These are phyloP conservation scores for Lipomyces orientalis DNA, from an alignment of 805 yeast species.

Conservation along the genomic window DNA sequence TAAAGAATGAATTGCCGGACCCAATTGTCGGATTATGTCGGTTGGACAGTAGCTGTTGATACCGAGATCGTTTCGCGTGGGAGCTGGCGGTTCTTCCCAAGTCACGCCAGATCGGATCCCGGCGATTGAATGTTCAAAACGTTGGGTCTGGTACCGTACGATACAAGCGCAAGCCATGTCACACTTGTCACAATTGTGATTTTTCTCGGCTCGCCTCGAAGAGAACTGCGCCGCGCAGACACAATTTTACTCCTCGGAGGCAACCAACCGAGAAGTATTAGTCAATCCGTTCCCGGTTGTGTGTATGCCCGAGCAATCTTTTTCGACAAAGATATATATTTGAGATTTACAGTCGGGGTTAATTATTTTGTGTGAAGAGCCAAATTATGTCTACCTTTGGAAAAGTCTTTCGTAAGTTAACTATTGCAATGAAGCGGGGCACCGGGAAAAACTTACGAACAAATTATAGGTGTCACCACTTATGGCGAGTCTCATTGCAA, in stretches of 20 bases:
- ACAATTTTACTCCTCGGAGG: slow-evolving; percentile 2
- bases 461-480: slow-evolving; percentile 71
- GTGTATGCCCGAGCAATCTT: background rate
- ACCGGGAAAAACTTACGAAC: background rate
- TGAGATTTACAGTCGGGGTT: background rate
- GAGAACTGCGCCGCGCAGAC: background rate
- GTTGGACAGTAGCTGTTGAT: background rate
- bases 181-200: background rate
- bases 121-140: no score
- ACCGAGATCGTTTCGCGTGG: background rate
- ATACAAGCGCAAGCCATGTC: no score
- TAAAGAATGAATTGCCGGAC: background rate
- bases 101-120: no score
- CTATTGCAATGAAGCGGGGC: background rate
- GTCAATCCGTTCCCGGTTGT: background rate
- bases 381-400: slow-evolving; percentile 78
- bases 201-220: background rate
- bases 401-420: slow-evolving; percentile 50
- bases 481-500: slow-evolving; percentile 98
- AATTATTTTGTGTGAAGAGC: background rate
- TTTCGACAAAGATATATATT: background rate
- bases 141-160: no score
- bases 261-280: background rate
- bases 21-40: background rate
- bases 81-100: background rate